Evolutionary conservation across 148 eudicot species (phyloP).

Genomic region (Pouteria glomerata): DNA sequence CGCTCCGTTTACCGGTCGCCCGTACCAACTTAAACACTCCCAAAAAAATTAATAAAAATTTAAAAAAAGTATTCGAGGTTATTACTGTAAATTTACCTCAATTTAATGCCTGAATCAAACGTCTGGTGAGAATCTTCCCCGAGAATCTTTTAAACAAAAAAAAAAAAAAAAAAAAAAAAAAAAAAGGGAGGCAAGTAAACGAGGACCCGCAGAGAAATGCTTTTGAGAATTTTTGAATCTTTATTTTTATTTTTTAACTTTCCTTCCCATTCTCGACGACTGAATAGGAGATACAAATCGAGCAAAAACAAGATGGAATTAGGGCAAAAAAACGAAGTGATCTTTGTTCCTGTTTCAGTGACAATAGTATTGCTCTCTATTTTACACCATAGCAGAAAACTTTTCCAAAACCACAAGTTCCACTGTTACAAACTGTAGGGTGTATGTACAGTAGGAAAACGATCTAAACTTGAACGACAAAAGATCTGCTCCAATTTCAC

Average conservation of each 20-base stretch:
- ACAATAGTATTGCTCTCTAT: background rate
- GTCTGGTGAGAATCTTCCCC: no score
- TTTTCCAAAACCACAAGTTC: background rate
- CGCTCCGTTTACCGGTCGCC: background rate
- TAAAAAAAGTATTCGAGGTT: no score
- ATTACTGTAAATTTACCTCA: no score
- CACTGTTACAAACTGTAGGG: background rate
- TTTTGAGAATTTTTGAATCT: background rate
- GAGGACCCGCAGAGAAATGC: background rate
- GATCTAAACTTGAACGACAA: background rate
- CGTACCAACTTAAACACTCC: background rate
- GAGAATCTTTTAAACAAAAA: no score
- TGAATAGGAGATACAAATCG: background rate
- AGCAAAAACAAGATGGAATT: background rate
- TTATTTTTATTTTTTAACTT: background rate
- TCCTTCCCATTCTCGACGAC: background rate
- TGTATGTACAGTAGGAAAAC: constrained; percentile 7
- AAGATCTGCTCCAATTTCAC: constrained; percentile 9
- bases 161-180: no score
- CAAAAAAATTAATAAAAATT: no score
- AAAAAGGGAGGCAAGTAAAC: background rate
- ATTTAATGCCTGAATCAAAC: no score
- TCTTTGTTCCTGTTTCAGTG: background rate
- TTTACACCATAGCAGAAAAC: background rate
- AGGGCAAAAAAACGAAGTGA: background rate